Conservation (phyloP, 306 rosid species). For the Cicer cuneatum region DNA sequence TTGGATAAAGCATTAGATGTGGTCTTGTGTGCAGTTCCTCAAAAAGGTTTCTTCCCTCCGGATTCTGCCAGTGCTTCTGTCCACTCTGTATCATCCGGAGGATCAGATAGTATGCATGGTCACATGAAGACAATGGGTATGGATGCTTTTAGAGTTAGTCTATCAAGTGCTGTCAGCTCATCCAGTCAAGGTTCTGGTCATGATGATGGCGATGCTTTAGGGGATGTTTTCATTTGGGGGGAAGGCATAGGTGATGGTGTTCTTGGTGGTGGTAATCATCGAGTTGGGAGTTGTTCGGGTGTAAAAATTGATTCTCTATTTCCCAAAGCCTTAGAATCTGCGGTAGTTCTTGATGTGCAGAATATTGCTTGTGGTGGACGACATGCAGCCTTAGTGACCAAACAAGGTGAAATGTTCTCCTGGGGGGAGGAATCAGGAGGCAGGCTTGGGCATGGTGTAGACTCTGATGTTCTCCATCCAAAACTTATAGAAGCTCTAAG, state of each 20-base stretch:
- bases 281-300: conserved; percentile 72
- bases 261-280: conserved; percentile 87
- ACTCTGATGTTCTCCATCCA: conserved; percentile 84
- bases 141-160: conserved; percentile 98
- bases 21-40: conserved; percentile 80
- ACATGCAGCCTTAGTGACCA: conserved; percentile 95
- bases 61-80: conserved; percentile 95
- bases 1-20: conserved; percentile 89
- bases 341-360: conserved; percentile 93
- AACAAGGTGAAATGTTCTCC: conserved; percentile 95
- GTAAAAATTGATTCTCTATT: conserved; percentile 81
- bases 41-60: conserved; percentile 87
- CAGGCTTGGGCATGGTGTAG: conserved; percentile 99
- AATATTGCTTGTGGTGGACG: conserved; percentile 95
- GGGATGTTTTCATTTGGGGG: conserved; percentile 99
- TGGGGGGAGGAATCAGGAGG: conserved; percentile 99
- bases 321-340: conserved; percentile 97
- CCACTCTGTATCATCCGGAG: conserved; percentile 96
- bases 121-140: conserved; percentile 85
- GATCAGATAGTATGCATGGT: conserved; percentile 93
- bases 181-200: conserved; percentile 99
- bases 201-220: conserved; percentile 98
- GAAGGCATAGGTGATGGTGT: conserved; percentile 96
- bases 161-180: conserved; percentile 97
- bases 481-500: conserved; percentile 92